phyloP scores from a whole-genome alignment of 2,329 filamentous ascomycete species.

The Hirsutella thompsonii region DNA sequence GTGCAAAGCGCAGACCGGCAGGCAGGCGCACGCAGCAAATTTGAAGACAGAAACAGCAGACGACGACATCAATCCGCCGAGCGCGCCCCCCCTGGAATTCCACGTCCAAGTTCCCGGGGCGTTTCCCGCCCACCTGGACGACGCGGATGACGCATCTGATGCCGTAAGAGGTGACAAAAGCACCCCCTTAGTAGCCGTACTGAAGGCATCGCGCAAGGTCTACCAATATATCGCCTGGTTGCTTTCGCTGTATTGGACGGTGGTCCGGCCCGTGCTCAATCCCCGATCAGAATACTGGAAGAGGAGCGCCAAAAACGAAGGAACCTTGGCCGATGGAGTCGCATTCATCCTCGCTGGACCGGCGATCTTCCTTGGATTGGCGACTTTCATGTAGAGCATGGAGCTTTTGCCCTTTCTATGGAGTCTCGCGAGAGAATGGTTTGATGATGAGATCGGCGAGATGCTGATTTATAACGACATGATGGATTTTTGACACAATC shows the following conservation, averaged over 20 bases:
- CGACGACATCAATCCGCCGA: neutral
- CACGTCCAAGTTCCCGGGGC: conserved; percentile 11
- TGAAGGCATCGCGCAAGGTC: no score
- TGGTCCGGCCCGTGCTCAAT: conserved; percentile 26
- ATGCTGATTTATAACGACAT: neutral
- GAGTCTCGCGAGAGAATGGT: conserved; percentile 4
- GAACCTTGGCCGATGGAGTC: conserved; percentile 11
- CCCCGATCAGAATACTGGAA: conserved; percentile 21
- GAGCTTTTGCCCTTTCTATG: conserved; percentile 10
- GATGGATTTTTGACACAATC: neutral
- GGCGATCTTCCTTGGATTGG: conserved; percentile 10
- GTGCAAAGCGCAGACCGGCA: neutral
- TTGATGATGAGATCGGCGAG: neutral
- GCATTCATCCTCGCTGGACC: conserved; percentile 15
- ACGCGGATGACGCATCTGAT: conserved; percentile 10
- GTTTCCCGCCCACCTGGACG: conserved; percentile 13
- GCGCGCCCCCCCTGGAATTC: no score
- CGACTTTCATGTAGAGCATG: conserved; percentile 13
- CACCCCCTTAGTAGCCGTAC: no score
- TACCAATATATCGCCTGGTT: neutral
- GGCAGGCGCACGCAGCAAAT: neutral
- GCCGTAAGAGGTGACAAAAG: neutral
- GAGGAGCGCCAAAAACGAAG: conserved; percentile 10
- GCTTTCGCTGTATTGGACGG: conserved; percentile 19
- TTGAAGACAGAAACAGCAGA: neutral